Evolutionary conservation across 2,329 filamentous ascomycete genomes (phyloP).

Genomic region (Elsinoe perseae): DNA sequence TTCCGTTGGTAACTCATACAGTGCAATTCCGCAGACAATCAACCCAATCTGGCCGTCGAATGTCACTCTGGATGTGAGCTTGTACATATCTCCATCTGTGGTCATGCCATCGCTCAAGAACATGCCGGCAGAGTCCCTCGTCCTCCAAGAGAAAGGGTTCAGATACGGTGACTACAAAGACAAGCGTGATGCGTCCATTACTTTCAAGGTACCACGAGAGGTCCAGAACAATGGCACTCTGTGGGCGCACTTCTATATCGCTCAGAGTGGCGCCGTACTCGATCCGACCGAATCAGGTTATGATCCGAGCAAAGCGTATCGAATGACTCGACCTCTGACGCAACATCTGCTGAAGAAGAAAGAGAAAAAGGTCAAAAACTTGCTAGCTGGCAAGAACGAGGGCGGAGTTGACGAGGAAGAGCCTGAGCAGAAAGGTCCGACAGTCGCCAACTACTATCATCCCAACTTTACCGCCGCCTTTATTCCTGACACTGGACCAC

Average conservation of each 20-base stretch:
- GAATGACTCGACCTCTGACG: conserved; percentile 78
- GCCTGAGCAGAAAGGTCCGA: conserved; percentile 52
- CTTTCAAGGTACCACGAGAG: conserved; percentile 64
- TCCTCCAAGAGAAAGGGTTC: conserved; percentile 75
- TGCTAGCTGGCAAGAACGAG: conserved; percentile 52
- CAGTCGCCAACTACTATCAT: conserved; percentile 82
- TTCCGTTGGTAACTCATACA: conserved; percentile 39
- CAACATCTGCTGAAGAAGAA: conserved; percentile 91
- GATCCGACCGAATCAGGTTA: conserved; percentile 68
- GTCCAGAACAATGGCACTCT: conserved; percentile 91
- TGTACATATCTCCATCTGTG: conserved; percentile 74
- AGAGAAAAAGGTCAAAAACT: conserved; percentile 73
- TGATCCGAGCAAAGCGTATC: conserved; percentile 67
- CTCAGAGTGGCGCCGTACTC: conserved; percentile 63
- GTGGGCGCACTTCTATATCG: conserved; percentile 90
- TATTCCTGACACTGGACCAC: conserved; percentile 68
- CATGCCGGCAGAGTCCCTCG: conserved; percentile 58
- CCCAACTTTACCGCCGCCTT: conserved; percentile 87
- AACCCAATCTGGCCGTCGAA: conserved; percentile 83
- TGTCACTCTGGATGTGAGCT: conserved; percentile 68
- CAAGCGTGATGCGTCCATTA: conserved; percentile 66
- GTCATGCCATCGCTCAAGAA: conserved; percentile 60
- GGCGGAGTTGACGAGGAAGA: conserved; percentile 45
- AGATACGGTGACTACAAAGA: conserved; percentile 72
- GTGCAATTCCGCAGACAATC: conserved; percentile 58